Evolutionary conservation across 1,139 yeast species (phyloP).

Genomic region (Pichia sp.): DNA sequence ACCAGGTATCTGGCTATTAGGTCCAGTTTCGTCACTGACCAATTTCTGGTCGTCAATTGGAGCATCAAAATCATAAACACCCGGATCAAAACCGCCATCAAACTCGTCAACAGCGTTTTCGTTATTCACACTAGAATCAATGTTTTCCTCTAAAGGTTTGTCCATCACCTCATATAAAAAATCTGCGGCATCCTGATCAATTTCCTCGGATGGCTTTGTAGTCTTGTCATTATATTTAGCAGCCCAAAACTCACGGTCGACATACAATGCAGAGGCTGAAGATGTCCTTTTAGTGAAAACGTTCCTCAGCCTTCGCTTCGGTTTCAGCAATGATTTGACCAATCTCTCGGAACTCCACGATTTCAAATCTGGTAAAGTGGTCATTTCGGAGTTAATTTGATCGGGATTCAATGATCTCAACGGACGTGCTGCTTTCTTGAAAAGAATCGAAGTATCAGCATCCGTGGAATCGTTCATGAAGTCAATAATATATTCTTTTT

Average conservation of each 20-base stretch:
- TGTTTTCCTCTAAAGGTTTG: constrained; percentile 20
- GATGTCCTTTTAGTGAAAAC: constrained; percentile 14
- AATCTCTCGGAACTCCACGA: constrained; percentile 68
- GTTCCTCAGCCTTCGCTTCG: constrained; percentile 31
- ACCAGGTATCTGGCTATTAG: not conserved
- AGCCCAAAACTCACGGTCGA: constrained; percentile 74
- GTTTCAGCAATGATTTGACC: constrained; percentile 66
- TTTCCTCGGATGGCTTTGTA: constrained; percentile 5
- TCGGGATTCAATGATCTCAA: constrained; percentile 41
- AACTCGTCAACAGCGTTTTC: constrained; percentile 19
- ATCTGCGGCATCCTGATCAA: constrained; percentile 27
- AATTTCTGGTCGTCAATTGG: constrained; percentile 6
- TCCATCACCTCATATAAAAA: constrained; percentile 27
- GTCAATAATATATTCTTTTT: constrained; percentile 13
- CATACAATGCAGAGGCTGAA: not conserved
- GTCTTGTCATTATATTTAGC: constrained; percentile 50
- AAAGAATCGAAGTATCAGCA: constrained; percentile 38
- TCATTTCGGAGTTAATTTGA: constrained; percentile 32
- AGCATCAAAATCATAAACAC: constrained; percentile 26
- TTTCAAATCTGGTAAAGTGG: constrained; percentile 69
- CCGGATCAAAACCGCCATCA: constrained; percentile 20
- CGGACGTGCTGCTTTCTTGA: constrained; percentile 43
- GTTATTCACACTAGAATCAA: constrained; percentile 10
- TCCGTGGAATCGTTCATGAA: constrained; percentile 51
- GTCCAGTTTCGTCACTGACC: not conserved